Base-by-base conservation (phyloP, 106 monocot species). In the Apostasia ramifera region DNA sequence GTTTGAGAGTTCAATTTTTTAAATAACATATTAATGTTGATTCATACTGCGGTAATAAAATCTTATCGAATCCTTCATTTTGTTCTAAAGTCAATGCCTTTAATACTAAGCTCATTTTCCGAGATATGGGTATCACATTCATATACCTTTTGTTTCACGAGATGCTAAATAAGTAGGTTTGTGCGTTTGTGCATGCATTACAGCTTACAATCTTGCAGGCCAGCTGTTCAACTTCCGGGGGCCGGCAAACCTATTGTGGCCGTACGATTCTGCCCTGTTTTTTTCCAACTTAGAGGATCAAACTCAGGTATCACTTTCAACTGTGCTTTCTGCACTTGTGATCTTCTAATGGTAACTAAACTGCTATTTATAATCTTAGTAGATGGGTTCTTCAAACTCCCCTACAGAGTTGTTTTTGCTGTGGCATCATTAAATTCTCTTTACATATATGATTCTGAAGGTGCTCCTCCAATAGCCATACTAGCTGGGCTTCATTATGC, bases 401-500 rank as follows among this genome's bases (percentile, higher is more conserved):
- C 95, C 53, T 86, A 95, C 76, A 81, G 95, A 66, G 71, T 95
- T 59, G 71, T 92, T 66, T 95, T 95, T 79, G 88, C 95, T 68
- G 78, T 95, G 67, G 92, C 92, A 52, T 92, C 95, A 53, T 70
- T 95, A 68, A 86, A 92, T 69, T 95, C 95, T 40, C 73, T 95
- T 12, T 95, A 86, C 62, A 72, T 95, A 8, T 95, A 92, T 73
- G 95, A 95, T 73, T 92, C 95, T 2, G 88, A 91, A 76, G 86
- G 91, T 51, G 14, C 59, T 74, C 59, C 76, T n/a, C 95, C 95
- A 64, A 86, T 92, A 70, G 92, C 86, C 50, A 61, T 95, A 59
- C 81, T 78, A 69, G 91, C 86, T 64, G 95, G 95, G 15, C 86
- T 95, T 42, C 95, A 95, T 73, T 95, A 89, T 84, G 91, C 91